Conservation (phyloP, 2,329 filamentous ascomycete genomes). For the Beauveria sp. region DNA sequence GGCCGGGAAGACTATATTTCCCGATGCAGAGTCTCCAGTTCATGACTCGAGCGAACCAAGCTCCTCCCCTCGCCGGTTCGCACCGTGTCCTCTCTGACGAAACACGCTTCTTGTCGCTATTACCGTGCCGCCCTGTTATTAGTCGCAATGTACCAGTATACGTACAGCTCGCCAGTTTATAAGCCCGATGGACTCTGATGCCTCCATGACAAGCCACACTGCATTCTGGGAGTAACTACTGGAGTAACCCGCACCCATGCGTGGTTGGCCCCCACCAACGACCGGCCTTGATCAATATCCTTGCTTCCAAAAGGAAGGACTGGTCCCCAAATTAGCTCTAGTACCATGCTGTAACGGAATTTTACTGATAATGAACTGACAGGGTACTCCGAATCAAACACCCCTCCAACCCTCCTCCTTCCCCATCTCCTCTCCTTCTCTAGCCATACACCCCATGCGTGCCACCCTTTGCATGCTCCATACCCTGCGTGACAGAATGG, state of each 20-base stretch:
- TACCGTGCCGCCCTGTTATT: neutral
- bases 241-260: conserved; percentile 9
- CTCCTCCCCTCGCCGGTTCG: neutral
- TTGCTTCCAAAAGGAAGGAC: conserved; percentile 4
- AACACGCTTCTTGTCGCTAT: neutral
- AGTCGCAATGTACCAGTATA: no score
- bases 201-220: conserved; percentile 5
- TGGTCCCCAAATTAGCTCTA: neutral
- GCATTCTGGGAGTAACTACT: neutral
- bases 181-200: conserved; percentile 2
- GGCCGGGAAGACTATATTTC: no score
- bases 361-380: conserved; percentile 7
- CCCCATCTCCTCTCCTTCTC: neutral
- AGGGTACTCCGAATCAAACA: neutral
- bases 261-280: conserved; percentile 12
- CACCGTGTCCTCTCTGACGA: neutral
- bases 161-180: neutral
- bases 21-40: neutral
- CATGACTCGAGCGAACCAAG: conserved; percentile 1
- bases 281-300: conserved; percentile 10
- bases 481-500: conserved; percentile 9
- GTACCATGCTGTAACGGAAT: conserved; percentile 1
- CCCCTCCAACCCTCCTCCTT: neutral
- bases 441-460: conserved; percentile 4
- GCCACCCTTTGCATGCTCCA: conserved; percentile 8